These are phyloP conservation scores for Aureobasidium sp. DNA, from an alignment of 2,329 filamentous ascomycete genomes.

Conservation along the genomic window DNA sequence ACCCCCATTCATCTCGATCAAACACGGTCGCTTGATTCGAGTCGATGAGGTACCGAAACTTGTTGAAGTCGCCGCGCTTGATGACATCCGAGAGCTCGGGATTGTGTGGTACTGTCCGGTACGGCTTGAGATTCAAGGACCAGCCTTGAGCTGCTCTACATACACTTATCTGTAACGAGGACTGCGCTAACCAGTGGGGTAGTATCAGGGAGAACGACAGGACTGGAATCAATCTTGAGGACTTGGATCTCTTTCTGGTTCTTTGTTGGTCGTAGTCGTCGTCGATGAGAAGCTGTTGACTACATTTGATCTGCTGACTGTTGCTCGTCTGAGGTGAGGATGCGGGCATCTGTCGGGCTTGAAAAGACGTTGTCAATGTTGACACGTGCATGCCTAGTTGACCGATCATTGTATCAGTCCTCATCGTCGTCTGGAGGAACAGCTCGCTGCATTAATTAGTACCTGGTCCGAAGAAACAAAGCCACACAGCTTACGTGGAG, in stretches of 20 bases:
- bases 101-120: neutral
- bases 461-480: neutral
- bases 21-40: neutral
- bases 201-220: neutral
- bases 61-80: neutral
- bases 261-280: neutral
- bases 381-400: neutral
- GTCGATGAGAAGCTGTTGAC: neutral
- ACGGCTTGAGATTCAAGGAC: neutral
- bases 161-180: neutral
- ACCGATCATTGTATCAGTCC: neutral
- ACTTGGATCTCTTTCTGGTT: neutral
- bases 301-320: neutral
- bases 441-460: neutral
- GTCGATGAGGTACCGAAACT: neutral
- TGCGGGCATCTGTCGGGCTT: neutral
- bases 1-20: neutral
- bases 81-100: neutral
- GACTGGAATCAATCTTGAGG: neutral
- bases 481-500: neutral
- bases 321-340: neutral
- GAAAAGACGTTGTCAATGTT: neutral
- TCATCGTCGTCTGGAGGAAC: neutral
- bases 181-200: neutral
- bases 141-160: neutral